Evolutionary conservation across 805 yeast genomes (phyloP), one percentile per base, ranked within the genome.

Genomic region (Candida anglica): DNA sequence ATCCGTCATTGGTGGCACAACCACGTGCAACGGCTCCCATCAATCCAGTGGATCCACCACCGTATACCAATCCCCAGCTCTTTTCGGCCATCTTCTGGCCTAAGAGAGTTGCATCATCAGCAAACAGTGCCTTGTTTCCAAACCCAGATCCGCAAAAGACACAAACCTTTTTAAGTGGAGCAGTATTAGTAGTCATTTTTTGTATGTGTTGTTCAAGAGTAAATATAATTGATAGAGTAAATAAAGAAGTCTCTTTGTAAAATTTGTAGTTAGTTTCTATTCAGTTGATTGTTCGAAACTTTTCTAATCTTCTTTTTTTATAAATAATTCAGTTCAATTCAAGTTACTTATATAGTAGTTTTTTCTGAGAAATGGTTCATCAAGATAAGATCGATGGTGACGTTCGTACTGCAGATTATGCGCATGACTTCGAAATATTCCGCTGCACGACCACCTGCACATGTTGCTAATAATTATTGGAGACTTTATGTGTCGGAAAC

Each of bases 111-210:
- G 95, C 89, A 20, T 64, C 64, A 2, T 61, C 63, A 10, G 79
- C 62, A 50, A 58, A 83, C 3, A 46, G 45, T 5, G 69, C 62
- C 33, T 71, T 69, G 27, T 55, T 71, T 11, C 96, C 96, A 40
- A 75, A 73, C 4, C 88, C 75, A 3, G 94, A 84, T 21, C 96
- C 95, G 56, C 96, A 87, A 52, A 84, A 86, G 17, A 86, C 95
- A 59, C 95, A 86, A 8, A 86, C 70, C 14, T 72, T 68, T 44
- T 69, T 71, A n/a, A 25, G 6, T 5, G 14, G 19, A 6, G 24
- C 15, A 13, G 11, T 18, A 19, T 30, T 25, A 21, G 32, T 11
- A 17, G 30, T 27, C 30, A 27, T 27, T 25, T n/a, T n/a, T n/a
- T n/a, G 7, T 13, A n/a, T 13, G 28, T 9, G 28, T 15, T 25